phyloP scores from a whole-genome alignment of 805 yeast species.

The Torulaspora quercuum region DNA sequence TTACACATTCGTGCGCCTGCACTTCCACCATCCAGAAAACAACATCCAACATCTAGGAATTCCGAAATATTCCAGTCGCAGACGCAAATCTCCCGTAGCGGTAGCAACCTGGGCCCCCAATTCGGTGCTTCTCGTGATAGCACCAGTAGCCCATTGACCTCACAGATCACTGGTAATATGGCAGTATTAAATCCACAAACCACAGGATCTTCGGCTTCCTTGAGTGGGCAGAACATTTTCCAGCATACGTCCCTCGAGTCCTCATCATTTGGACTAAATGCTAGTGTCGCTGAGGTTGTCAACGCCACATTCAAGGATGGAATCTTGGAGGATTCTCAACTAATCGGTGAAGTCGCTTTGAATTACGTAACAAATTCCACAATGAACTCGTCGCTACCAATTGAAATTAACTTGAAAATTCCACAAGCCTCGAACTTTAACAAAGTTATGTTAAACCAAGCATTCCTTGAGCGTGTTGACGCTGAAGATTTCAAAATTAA shows the following conservation, averaged over 20 bases:
- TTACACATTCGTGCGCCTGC: constrained; percentile 45
- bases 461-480: constrained; percentile 51
- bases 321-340: constrained; percentile 51
- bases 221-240: constrained; percentile 34
- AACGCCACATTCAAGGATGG: constrained; percentile 75
- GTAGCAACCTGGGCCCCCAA: background rate
- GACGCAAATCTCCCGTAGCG: constrained; percentile 15
- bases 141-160: constrained; percentile 15
- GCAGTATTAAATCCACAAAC: constrained; percentile 41
- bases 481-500: constrained; percentile 43
- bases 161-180: constrained; percentile 34
- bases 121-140: constrained; percentile 6
- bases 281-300: constrained; percentile 82
- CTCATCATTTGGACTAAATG: constrained; percentile 61
- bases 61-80: constrained; percentile 32
- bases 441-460: constrained; percentile 49
- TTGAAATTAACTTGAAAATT: constrained; percentile 43
- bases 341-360: constrained; percentile 84
- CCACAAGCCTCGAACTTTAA: constrained; percentile 43
- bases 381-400: constrained; percentile 37
- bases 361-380: constrained; percentile 47
- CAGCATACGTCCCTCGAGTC: constrained; percentile 47
- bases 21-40: constrained; percentile 58
- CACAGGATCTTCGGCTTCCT: constrained; percentile 41
- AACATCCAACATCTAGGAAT: constrained; percentile 33